Evolutionary conservation across 2,329 filamentous ascomycete species (phyloP), one percentile per base, ranked within the genome.

Genomic region (Colletotrichum sublineola): DNA sequence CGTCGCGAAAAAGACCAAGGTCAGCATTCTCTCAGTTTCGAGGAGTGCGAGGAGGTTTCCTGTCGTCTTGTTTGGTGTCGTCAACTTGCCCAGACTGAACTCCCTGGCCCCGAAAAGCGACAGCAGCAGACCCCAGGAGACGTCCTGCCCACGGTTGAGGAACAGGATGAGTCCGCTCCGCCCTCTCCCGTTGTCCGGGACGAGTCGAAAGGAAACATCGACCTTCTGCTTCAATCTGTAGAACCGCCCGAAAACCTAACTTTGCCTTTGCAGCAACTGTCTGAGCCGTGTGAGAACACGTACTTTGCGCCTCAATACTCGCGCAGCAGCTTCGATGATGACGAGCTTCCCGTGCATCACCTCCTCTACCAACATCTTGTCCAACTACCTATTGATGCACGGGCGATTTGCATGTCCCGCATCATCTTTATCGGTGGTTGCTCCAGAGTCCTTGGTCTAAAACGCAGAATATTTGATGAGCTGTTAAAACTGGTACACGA

Each of bases 391-490:
- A 84, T 96, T 5, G 96, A 99, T 80, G 91, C 95, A 5, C 91
- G 96, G 33, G 92, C 93, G 1, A 83, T 92, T 5, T 98, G 96
- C 81, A 96, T 98, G 91, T 91, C 95, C 1, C 93, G 96, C 50
- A 93, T 98, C 57, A 86, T 97, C 20, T 93, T 99, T 78, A 92
- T 92, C 0, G 96, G 96, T 42, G 94, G 94, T 2, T 93, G 93
- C 60, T 91, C 94, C 7, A 88, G 88, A 36, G 90, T 98, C 11
- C 88, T 95, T 0, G 96, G 96, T 1, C 83, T 99, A 36, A 94
- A 94, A 75, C 86, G 88, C 33, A 90, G 96, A 36, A 87, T 97
- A 48, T 82, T 97, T 42, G 88, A 92, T 68, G 95, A 98, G 77
- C 82, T 98, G 1, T 87, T 88, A 5, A 82, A 84, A 1, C 83